These are phyloP conservation scores for Mucor lusitanicus DNA, from an alignment of 371 early-diverging fungal species.

Conservation along the genomic window DNA sequence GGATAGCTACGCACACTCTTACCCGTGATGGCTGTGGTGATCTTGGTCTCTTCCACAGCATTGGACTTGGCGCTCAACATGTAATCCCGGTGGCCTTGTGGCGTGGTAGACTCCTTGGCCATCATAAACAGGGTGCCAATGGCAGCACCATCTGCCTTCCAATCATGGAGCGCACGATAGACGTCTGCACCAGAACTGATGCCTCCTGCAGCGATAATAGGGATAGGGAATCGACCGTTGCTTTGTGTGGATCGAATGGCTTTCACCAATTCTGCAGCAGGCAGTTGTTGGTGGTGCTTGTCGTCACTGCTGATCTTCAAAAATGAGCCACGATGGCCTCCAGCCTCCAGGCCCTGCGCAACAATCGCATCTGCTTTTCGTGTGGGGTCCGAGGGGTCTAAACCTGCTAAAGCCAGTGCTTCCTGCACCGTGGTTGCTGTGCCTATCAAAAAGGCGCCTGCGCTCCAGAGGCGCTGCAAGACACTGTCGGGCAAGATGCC, in stretches of 20 bases:
- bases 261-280: conserved; percentile 20
- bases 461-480: conserved; percentile 24
- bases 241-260: conserved; percentile 3
- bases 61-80: conserved; percentile 17
- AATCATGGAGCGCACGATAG: conserved; percentile 11
- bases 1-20: conserved; percentile 38
- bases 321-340: conserved; percentile 48
- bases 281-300: conserved; percentile 15
- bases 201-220: conserved; percentile 50
- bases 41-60: conserved; percentile 15
- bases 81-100: conserved; percentile 27
- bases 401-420: conserved; percentile 33
- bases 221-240: conserved; percentile 4
- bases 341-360: conserved; percentile 47
- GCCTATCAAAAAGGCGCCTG: conserved; percentile 43
- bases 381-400: conserved; percentile 15
- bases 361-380: conserved; percentile 44
- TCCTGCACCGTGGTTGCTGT: conserved; percentile 48
- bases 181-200: conserved; percentile 31
- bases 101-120: conserved; percentile 32
- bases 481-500: conserved; percentile 35
- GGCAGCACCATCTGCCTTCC: conserved; percentile 39
- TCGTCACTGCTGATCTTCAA: not conserved
- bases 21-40: conserved; percentile 39
- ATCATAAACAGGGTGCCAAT: conserved; percentile 50